Evolutionary conservation across 176 grass and related monocot genomes (phyloP), one percentile per base, ranked within the genome.

Genomic region (Zoysia pacifica): DNA sequence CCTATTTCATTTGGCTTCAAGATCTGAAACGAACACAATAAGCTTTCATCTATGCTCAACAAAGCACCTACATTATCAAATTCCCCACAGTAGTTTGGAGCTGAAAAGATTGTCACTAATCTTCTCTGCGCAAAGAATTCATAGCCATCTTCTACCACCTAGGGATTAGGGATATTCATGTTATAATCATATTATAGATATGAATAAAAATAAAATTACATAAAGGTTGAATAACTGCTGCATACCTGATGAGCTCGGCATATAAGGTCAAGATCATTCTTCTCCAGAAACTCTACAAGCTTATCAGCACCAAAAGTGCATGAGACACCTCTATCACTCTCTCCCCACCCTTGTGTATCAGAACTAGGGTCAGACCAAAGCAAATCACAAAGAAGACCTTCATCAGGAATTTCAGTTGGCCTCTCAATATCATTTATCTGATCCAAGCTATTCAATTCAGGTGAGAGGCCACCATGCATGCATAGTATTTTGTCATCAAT

Each of bases 31-130:
- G 88, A 93, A 85, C 91, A 93, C 85, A 86, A 83, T 52, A 93
- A 81, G 65, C 80, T 91, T 82, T 91, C 85, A 65, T 93, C 91
- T 76, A 93, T 86, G 82, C 88, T 91, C 67, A 93, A 87, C 65
- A 93, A 67, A 93, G 91, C 91, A 78, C 91, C 91, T 1, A 47
- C 91, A 73, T 93, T 93, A 79, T 93, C 91, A 43, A 93, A 93
- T 81, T 93, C 91, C 12, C 88, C 91, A 37, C 91, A 93, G 49
- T 93, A 93, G 70, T 93, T 93, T 64, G 91, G 91, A 82, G 91
- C 91, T 66, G 91, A 93, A 85, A 93, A 93, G 55, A 93, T 93
- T 0, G 91, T 93, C 72, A 93, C 91, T 85, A 91, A 74, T 93
- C 88, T 93, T 83, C 91, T 85, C 77, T 93, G 75, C 39, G 88